Evolutionary conservation across 805 yeast genomes (phyloP).

Genomic region (Kluyveromyces lactis): DNA sequence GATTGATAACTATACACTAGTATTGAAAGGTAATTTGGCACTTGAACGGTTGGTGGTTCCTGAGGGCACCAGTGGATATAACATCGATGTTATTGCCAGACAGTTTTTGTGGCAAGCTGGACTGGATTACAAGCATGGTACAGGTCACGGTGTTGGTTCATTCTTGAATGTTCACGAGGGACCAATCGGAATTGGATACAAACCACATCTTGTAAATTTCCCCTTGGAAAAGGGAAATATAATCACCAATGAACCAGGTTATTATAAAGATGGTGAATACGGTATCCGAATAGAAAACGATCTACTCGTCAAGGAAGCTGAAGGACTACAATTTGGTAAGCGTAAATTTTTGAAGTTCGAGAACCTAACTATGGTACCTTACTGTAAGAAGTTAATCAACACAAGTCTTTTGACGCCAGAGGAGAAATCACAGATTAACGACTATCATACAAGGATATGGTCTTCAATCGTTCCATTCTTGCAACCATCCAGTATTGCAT

Average conservation of each 20-base stretch:
- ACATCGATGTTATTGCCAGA: slow-evolving; percentile 76
- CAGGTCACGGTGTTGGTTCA: slow-evolving; percentile 96
- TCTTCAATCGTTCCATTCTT: slow-evolving; percentile 41
- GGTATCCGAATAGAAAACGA: slow-evolving; percentile 90
- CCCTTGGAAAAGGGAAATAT: slow-evolving; percentile 63
- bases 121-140: slow-evolving; percentile 84
- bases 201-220: slow-evolving; percentile 38
- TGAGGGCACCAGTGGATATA: slow-evolving; percentile 62
- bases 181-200: slow-evolving; percentile 72
- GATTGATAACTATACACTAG: slow-evolving; percentile 66
- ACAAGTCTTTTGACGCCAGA: slow-evolving; percentile 41
- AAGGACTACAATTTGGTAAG: slow-evolving; percentile 43
- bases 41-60: slow-evolving; percentile 77
- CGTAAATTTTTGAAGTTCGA: slow-evolving; percentile 61
- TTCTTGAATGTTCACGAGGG: slow-evolving; percentile 91
- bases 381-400: slow-evolving; percentile 70
- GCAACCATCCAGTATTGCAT: slow-evolving; percentile 51
- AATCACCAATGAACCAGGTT: slow-evolving; percentile 91
- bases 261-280: slow-evolving; percentile 77
- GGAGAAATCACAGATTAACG: slow-evolving; percentile 63
- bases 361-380: slow-evolving; percentile 79
- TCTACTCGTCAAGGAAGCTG: slow-evolving; percentile 42
- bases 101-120: slow-evolving; percentile 78
- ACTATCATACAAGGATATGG: slow-evolving; percentile 54
- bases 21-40: slow-evolving; percentile 85